Percentiles rank a stretch among this genome's conserved stretches.
phyloP scores from a whole-genome alignment of 73 alveolate species.

The Symbiodinium natans region DNA sequence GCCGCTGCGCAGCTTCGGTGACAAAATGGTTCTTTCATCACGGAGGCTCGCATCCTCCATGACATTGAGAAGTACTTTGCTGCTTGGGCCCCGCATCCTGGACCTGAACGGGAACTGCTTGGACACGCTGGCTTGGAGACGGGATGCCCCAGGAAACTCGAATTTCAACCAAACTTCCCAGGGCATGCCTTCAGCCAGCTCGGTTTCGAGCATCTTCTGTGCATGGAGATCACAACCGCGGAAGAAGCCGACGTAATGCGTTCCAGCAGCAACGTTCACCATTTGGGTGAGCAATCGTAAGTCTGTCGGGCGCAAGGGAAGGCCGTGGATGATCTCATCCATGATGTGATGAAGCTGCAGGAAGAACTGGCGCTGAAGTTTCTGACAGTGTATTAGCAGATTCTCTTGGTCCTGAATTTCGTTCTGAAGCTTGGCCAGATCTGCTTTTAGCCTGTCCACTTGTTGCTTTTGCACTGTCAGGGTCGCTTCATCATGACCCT shows the following conservation, averaged over 20 bases:
- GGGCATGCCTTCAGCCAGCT: conserved; percentile 75
- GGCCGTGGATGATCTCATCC: conserved; percentile 77
- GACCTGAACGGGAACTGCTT: conserved; percentile 69
- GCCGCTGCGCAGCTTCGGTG: conserved; percentile 67
- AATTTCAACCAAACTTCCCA: conserved; percentile 75
- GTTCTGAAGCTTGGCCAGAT: background rate
- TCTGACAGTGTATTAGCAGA: conserved; percentile 14
- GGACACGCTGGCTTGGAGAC: background rate
- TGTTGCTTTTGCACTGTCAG: conserved; percentile 30
- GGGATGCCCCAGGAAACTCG: conserved; percentile 13
- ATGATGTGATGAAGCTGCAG: conserved; percentile 72
- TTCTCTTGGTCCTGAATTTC: conserved; percentile 41
- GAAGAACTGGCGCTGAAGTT: conserved; percentile 60
- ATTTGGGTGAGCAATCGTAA: conserved; percentile 41
- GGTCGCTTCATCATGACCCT: conserved; percentile 38
- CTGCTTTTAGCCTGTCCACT: background rate
- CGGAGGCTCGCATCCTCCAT: conserved; percentile 58
- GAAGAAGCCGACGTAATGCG: conserved; percentile 10
- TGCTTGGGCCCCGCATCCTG: conserved; percentile 67
- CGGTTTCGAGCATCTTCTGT: conserved; percentile 69
- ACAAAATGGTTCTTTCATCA: conserved; percentile 62
- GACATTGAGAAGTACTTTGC: conserved; percentile 45
- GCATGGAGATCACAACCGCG: conserved; percentile 57
- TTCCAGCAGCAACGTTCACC: conserved; percentile 24
- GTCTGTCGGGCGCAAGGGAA: conserved; percentile 44